A percentile compares a stretch with the other conserved stretches of the same genome.
Conservation (phyloP, 192 early-diverging fungal genomes). For the Chytriomyces hyalinus region DNA sequence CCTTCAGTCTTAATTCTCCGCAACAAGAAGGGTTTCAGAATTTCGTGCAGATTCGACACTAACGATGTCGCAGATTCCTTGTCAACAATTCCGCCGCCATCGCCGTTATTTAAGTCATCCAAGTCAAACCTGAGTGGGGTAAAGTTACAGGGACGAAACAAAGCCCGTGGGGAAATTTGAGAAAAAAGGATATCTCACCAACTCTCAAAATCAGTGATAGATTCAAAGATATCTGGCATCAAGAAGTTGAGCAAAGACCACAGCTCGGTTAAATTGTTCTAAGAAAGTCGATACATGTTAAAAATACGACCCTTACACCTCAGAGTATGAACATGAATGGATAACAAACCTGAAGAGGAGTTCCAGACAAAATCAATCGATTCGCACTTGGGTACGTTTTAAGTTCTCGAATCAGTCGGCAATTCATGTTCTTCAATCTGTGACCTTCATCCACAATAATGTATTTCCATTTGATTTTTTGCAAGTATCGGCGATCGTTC, state of each 20-base stretch:
- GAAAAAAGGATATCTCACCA: conserved; percentile 70
- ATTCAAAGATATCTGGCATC: conserved; percentile 93
- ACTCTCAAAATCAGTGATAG: conserved; percentile 72
- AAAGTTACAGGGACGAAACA: conserved; percentile 5
- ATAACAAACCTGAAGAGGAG: conserved; percentile 74
- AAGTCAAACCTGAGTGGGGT: conserved; percentile 68
- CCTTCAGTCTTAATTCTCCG: conserved; percentile 88
- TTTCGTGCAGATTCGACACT: conserved; percentile 80
- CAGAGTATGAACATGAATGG: neutral
- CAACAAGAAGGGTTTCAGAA: conserved; percentile 89
- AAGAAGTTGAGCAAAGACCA: conserved; percentile 97
- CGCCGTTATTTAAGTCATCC: conserved; percentile 65
- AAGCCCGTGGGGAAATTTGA: conserved; percentile 1
- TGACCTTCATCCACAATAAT: conserved; percentile 97
- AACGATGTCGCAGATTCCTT: conserved; percentile 44
- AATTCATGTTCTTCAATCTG: conserved; percentile 95
- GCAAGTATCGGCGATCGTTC: conserved; percentile 76
- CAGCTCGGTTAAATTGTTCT: conserved; percentile 91
- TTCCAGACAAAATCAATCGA: conserved; percentile 88
- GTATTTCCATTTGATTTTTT: conserved; percentile 79
- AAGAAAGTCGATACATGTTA: conserved; percentile 18
- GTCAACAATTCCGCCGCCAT: conserved; percentile 67
- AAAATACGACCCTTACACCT: neutral
- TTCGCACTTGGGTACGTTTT: conserved; percentile 86
- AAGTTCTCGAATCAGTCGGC: conserved; percentile 84